Base-by-base conservation (phyloP, 345 rosid genomes). In the Hibiscus trionum region DNA sequence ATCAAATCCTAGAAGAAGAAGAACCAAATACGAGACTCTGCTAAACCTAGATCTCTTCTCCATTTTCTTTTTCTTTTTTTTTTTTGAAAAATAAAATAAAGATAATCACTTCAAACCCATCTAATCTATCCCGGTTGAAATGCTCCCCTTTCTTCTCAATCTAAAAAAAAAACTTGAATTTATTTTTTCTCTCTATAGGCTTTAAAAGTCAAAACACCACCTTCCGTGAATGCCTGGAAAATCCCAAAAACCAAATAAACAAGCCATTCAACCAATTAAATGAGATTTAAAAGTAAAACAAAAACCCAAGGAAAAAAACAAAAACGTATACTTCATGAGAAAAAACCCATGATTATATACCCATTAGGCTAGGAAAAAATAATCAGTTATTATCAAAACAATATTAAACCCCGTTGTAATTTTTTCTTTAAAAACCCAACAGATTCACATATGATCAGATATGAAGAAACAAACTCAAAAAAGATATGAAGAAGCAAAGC, bases 211-310 rank as follows among this genome's bases (percentile, higher is more conserved):
- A 78, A 82, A 71, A 77, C 64, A 72, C 81, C 84, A 83, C 84
- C 83, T 84, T 78, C 89, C 84, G 78, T 76, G 76, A 77, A 75
- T 78, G 73, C 87, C 88, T 77, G 83, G 76, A 84, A 86, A 79
- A 77, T 68, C 80, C 82, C 78, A 79, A 70, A 75, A 71, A 73
- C 83, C 83, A 77, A 76, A 64, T 76, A 74, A 77, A 78, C 73
- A 78, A 77, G 57, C 71, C 58, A 66, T 64, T 39, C n/a, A 69
- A 11, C 24, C 24, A 53, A 52, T 35, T 19, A 39, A 60, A 19
- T 3, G 21, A 3, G 3, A 56, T 21, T 56, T 21, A 19, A 65
- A 55, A 33, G 15, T 19, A 39, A 50, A 50, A 50, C 52, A 66
- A 21, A 60, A 60, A 59, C 21, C 27, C 15, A 29, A 10, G 17